These are phyloP conservation scores for Cystobasidiopsis lactophilus DNA, from an alignment of 768 basidiomycete genomes.

Conservation along the genomic window DNA sequence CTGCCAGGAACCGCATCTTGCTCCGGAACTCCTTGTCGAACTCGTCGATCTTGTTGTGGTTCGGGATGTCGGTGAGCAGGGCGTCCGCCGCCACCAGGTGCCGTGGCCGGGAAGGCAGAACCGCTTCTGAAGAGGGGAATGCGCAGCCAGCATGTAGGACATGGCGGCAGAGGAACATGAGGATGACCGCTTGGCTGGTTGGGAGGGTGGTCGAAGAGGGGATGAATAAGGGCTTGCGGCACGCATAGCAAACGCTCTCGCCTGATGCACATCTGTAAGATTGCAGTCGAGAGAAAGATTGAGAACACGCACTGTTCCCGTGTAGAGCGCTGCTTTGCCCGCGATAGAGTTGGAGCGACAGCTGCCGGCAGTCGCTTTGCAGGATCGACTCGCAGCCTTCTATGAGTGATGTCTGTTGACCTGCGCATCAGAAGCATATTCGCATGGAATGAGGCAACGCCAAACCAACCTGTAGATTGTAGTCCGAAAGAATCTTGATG, in stretches of 20 bases:
- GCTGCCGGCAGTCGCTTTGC: conserved; percentile 53
- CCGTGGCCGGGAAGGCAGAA: conserved; percentile 8
- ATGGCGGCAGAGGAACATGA: conserved; percentile 16
- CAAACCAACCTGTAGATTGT: conserved; percentile 43
- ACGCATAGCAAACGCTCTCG: conserved; percentile 11
- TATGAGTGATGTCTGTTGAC: conserved; percentile 48
- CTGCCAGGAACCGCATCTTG: not conserved
- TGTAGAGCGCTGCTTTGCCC: conserved; percentile 65
- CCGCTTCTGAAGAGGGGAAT: conserved; percentile 9
- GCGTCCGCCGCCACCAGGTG: conserved; percentile 1
- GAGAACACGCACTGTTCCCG: conserved; percentile 35
- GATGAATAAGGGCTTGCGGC: conserved; percentile 14
- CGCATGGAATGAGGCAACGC: not conserved
- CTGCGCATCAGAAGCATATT: not conserved
- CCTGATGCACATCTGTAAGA: not conserved
- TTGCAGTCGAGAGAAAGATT: no score
- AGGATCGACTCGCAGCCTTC: conserved; percentile 80
- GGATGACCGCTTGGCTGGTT: conserved; percentile 8
- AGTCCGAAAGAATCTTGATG: conserved; percentile 92
- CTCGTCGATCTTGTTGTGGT: not conserved
- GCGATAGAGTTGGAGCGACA: conserved; percentile 44
- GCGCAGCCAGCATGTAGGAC: conserved; percentile 11
- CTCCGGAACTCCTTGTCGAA: not conserved
- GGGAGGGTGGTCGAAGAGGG: conserved; percentile 2
- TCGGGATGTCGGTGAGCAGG: not conserved